Evolutionary conservation across 1,284 basidiomycete species (phyloP), one percentile per base, ranked within the genome.

Genomic region (Cystobasidium pallidum): DNA sequence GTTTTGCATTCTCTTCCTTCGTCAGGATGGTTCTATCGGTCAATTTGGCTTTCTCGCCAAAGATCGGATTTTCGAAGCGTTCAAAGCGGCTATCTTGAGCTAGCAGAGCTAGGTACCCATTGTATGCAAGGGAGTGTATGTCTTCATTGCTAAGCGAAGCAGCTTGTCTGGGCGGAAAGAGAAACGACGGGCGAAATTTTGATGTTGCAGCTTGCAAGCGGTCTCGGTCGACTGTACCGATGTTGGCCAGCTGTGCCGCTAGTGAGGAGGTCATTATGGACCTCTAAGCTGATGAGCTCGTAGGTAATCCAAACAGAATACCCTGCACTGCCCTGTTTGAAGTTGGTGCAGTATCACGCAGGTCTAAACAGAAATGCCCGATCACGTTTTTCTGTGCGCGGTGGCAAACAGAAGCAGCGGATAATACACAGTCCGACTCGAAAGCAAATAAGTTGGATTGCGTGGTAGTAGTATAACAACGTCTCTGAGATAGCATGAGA

Each of bases 101-200:
- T 28, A 86, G 82, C 66, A 90, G 90, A 74, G 86, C 85, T 15
- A 85, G 84, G 75, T 93, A 85, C 15, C 91, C 94, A 80, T 91
- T 93, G 73, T 86, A 83, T 13, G 86, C 94, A 17, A 99, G 86
- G 0, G 91, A 88, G 78, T 91, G 87, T 57, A 99, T 87, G 17
- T 94, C 88, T 79, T 94, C 90, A 73, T 94, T 84, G 80, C 95
- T 92, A 79, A 95, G 88, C 45, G 87, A 83, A 74, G 89, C 87
- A 15, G 92, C 91, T 72, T 92, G 89, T 70, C 86, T 84, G 28
- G 88, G 86, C 28, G 89, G 88, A 82, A 97, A 99, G 64, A 99
- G 87, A 83, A 97, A 99, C 0, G 85, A 86, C 86, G 79, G 76
- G 89, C 78, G 87, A 85, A 8, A 84, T 82, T 41, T 86, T 79